phyloP scores from a whole-genome alignment of 202 grass and related monocot species.

The Thinopyrum obtusiflorum region DNA sequence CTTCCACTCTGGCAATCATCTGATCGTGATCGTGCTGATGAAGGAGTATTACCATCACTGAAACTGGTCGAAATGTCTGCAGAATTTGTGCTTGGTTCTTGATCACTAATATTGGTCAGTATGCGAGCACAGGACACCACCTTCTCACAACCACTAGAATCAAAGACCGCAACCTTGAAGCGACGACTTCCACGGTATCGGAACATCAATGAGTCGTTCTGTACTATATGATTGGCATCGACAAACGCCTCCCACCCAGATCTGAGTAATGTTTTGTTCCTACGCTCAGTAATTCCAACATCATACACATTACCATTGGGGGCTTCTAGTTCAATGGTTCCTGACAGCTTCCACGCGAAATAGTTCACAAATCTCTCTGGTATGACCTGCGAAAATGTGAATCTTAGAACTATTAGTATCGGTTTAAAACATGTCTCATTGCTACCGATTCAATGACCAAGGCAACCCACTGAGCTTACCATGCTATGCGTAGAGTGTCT shows the following conservation, averaged over 20 bases:
- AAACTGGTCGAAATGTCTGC: constrained; percentile 1
- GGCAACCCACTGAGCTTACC: constrained; percentile 8
- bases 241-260: constrained; percentile 52
- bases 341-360: constrained; percentile 20
- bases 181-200: background rate
- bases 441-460: background rate
- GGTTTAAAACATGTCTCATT: background rate
- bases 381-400: constrained; percentile 24
- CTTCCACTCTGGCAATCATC: background rate
- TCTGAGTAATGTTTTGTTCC: background rate
- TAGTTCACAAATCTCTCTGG: constrained; percentile 33
- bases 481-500: background rate
- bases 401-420: background rate
- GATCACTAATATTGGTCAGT: background rate
- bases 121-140: constrained; percentile 11
- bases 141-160: constrained; percentile 44
- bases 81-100: constrained; percentile 7
- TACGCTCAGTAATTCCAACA: constrained; percentile 5
- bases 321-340: constrained; percentile 30
- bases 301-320: constrained; percentile 32
- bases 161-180: constrained; percentile 45
- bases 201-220: constrained; percentile 36
- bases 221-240: constrained; percentile 30
- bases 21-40: background rate
- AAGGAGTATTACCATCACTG: background rate